Evolutionary conservation across 139 green algal genomes (phyloP), one percentile per base, ranked within the genome.

Genomic region (Coelastrella sp.): DNA sequence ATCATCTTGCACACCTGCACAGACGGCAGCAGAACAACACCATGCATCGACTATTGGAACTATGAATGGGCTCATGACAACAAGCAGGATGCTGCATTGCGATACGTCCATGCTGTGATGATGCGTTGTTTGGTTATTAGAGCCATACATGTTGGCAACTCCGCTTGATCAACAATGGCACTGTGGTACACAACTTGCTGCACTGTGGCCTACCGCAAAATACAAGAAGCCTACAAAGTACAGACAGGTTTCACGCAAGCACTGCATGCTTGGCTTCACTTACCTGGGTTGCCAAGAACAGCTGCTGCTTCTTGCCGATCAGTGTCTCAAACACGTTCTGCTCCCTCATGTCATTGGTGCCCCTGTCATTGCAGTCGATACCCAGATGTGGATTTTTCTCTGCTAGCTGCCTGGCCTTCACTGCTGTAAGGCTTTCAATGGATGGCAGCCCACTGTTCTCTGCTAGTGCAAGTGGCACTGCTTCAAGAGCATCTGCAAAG

Each of bases 311-410:
- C 92, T 99, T 99, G n/a, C 96, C 96, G 2, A 97, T 94, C 32
- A 99, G 89, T 23, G 97, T 98, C 88, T 99, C 97, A 91, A 99
- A 99, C 25, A 99, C 98, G 83, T 97, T 96, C 87, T 99, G 98
- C 89, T 98, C 88, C 45, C 91, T 91, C 98, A 99, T 99, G 94
- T 99, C 97, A 69, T 96, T 96, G 23, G 97, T 99, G 62, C 98
- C 98, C 34, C 87, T 89, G 48, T 98, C 94, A 86, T 98, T 98
- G 94, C 97, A 99, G 91, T 99, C 97, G 27, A 99, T 96, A 43
- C 97, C 97, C 69, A 99, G 90, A 86, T 96, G 94, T 0, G 96
- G 95, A 87, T 98, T 98, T 68, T 89, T 91, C 85, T 98, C 94
- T 81, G 94, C 77, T 63, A 98, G 79, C 86, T 98, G 95, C 60